Conservation (phyloP, 257 asterid species). For the Solanum microdontum region DNA sequence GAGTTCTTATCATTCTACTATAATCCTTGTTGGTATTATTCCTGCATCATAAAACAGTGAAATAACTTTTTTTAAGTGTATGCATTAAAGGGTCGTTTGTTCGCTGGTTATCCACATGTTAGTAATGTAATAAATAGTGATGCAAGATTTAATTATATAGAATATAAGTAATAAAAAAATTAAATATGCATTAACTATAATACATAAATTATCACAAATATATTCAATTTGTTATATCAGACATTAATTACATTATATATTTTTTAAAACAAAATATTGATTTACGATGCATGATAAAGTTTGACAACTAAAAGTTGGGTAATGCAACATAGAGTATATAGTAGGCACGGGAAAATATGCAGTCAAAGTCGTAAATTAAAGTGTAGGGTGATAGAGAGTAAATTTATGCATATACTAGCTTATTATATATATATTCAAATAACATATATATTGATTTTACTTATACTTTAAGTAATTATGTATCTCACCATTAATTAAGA, state of each 20-base stretch:
- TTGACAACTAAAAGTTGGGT: not conserved
- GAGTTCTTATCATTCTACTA: too few relatives aligned
- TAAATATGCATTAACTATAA: not conserved
- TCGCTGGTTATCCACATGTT: too few relatives aligned
- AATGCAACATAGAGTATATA: not conserved
- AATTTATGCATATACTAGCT: too few relatives aligned
- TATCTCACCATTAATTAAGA: too few relatives aligned
- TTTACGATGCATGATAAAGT: not conserved
- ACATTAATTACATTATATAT: not conserved
- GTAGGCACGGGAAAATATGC: not conserved
- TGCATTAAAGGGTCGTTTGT: not conserved
- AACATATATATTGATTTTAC: too few relatives aligned
- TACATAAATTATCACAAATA: not conserved
- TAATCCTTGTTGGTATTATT: too few relatives aligned
- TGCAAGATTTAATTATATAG: too few relatives aligned
- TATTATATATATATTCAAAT: too few relatives aligned
- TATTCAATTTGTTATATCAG: not conserved
- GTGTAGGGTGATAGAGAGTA: not conserved
- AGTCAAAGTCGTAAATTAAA: not conserved
- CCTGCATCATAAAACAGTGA: not conserved
- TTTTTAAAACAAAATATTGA: too few relatives aligned
- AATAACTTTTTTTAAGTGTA: too few relatives aligned
- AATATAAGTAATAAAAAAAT: not conserved
- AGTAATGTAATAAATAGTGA: not conserved
- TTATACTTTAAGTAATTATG: too few relatives aligned